Conservation (phyloP, 495 filamentous ascomycete species). For the Thozetella sp. region DNA sequence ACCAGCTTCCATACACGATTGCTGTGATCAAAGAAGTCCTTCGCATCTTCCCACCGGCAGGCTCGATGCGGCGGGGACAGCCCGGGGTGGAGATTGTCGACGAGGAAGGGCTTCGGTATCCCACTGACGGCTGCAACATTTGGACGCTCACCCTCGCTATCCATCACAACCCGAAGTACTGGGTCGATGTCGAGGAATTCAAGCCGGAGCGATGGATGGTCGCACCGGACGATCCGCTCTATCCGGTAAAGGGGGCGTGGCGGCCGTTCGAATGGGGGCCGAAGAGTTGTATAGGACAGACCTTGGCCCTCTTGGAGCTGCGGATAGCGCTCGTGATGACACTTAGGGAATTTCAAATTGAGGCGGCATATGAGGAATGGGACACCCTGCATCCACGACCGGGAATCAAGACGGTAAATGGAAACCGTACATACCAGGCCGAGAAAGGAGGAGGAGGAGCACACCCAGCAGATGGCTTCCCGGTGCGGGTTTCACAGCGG, state of each 20-base stretch:
- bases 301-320: slow-evolving; percentile 36
- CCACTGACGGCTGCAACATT: slow-evolving; percentile 28
- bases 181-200: slow-evolving; percentile 30
- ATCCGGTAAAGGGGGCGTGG: slow-evolving; percentile 32
- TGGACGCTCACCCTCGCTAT: slow-evolving; percentile 26
- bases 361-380: slow-evolving; percentile 35
- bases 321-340: slow-evolving; percentile 32
- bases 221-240: slow-evolving; percentile 14
- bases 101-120: slow-evolving; percentile 23
- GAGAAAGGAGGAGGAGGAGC: slow-evolving; percentile 13
- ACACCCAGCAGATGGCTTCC: slow-evolving; percentile 27
- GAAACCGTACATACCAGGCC: slow-evolving; percentile 26
- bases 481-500: slow-evolving; percentile 22
- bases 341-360: slow-evolving; percentile 38
- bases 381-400: slow-evolving; percentile 15
- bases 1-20: slow-evolving; percentile 36
- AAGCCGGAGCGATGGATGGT: slow-evolving; percentile 43
- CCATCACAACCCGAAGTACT: slow-evolving; percentile 27
- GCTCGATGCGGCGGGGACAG: slow-evolving; percentile 19
- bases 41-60: slow-evolving; percentile 30
- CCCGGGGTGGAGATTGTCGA: slow-evolving; percentile 19
- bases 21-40: slow-evolving; percentile 37
- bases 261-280: slow-evolving; percentile 42
- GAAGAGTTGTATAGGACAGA: slow-evolving; percentile 44
- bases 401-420: slow-evolving; percentile 11